Evolutionary conservation across 176 grass and related monocot genomes (phyloP).

Genomic region (Thinopyrum elongatum): DNA sequence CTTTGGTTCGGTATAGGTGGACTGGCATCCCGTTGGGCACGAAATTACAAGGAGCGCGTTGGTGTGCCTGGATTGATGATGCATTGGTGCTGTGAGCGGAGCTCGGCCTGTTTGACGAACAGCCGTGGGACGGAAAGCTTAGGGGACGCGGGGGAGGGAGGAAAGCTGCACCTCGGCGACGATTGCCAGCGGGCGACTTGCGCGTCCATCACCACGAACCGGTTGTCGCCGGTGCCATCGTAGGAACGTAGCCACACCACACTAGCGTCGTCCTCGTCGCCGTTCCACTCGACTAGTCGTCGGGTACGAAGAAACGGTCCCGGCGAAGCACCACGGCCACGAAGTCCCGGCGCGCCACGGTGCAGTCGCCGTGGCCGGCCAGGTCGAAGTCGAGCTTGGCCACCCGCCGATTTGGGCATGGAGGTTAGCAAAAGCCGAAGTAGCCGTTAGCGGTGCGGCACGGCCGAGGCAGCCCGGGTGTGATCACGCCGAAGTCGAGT

Average conservation of each 20-base stretch:
- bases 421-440: conserved; percentile 59
- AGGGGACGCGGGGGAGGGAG: conserved; percentile 59
- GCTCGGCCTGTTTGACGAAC: conserved; percentile 55
- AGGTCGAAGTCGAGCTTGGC: conserved; percentile 66
- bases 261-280: conserved; percentile 79
- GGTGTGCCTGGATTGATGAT: neutral
- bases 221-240: conserved; percentile 45
- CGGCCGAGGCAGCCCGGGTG: conserved; percentile 60
- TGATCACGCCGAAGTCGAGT: conserved; percentile 74
- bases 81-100: conserved; percentile 57
- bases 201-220: conserved; percentile 86
- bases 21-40: too few relatives aligned
- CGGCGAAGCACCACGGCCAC: conserved; percentile 59
- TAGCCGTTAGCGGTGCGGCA: conserved; percentile 71
- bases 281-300: conserved; percentile 24
- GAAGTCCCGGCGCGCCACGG: too few relatives aligned
- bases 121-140: conserved; percentile 96
- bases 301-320: conserved; percentile 68
- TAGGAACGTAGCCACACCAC: conserved; percentile 81
- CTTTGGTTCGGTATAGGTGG: too few relatives aligned
- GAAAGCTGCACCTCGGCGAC: conserved; percentile 84
- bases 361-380: conserved; percentile 51
- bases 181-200: conserved; percentile 55
- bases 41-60: too few relatives aligned
- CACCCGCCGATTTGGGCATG: conserved; percentile 64